Evolutionary conservation across 1,139 yeast genomes (phyloP).

Genomic region (Saccharomyces hybrid): DNA sequence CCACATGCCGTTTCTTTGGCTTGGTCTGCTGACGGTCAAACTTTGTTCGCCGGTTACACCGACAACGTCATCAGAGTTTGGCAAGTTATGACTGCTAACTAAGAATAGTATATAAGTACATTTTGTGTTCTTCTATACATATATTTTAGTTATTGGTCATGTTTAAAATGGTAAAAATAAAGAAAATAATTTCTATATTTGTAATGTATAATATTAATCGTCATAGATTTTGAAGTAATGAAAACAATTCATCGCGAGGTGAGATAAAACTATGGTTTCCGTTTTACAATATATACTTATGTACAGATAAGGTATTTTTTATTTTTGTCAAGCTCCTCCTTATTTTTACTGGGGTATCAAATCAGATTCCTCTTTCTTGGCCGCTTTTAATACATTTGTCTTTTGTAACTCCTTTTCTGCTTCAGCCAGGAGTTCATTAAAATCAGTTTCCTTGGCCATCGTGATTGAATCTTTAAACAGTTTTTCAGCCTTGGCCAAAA

Average conservation of each 20-base stretch:
- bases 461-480: constrained; percentile 62
- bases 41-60: constrained; percentile 99
- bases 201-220: background rate
- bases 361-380: constrained; percentile 6
- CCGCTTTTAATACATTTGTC: constrained; percentile 15
- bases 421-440: constrained; percentile 53
- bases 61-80: constrained; percentile 99
- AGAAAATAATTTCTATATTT: background rate
- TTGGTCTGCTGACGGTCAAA: constrained; percentile 99
- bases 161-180: background rate
- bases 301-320: background rate
- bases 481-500: constrained; percentile 44
- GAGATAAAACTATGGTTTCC: background rate
- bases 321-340: background rate
- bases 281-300: background rate
- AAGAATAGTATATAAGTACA: constrained; percentile 19
- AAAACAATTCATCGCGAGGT: background rate
- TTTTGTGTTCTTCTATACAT: constrained; percentile 7
- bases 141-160: constrained; percentile 11
- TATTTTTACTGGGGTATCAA: background rate
- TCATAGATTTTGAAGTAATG: background rate
- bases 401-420: constrained; percentile 60
- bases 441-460: constrained; percentile 61
- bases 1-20: constrained; percentile 98
- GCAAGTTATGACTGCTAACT: constrained; percentile 96